Percentiles rank a stretch among this genome's conserved stretches.
phyloP scores from a whole-genome alignment of 176 grass and related monocot species.

The Zizania latifolia region DNA sequence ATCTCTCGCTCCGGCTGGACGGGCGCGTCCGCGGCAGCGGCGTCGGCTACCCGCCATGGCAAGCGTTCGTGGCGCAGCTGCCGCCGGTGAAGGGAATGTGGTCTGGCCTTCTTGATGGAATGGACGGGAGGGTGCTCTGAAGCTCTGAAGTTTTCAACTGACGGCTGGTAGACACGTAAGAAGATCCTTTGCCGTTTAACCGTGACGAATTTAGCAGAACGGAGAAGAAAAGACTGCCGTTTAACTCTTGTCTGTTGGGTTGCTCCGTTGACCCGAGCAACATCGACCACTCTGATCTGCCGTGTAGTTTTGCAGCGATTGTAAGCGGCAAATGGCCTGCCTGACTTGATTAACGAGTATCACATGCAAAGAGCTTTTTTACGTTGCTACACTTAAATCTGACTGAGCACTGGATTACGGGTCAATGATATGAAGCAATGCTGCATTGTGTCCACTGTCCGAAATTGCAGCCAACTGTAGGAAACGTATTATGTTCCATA shows the following conservation, averaged over 20 bases:
- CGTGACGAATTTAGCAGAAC: not conserved
- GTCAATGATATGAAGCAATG: too few species aligned
- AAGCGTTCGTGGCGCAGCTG: conserved; percentile 87
- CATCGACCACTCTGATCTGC: not conserved
- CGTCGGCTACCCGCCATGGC: conserved; percentile 88
- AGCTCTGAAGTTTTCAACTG: not conserved
- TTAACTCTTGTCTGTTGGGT: not conserved
- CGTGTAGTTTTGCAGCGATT: not conserved
- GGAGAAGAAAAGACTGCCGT: not conserved
- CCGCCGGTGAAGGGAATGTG: conserved; percentile 85
- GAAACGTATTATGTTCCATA: too few species aligned
- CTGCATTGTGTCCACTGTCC: too few species aligned
- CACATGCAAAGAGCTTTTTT: not conserved
- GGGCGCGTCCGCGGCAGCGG: conserved; percentile 90
- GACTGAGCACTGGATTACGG: too few species aligned
- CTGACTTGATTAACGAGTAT: not conserved
- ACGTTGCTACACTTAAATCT: not conserved
- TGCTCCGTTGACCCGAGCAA: too few species aligned
- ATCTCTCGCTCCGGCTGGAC: conserved; percentile 87
- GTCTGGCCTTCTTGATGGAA: conserved; percentile 84
- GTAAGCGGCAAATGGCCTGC: not conserved
- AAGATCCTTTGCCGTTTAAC: too few species aligned
- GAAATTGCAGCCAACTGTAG: too few species aligned
- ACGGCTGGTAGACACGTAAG: not conserved
- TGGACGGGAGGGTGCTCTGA: conserved; percentile 84